Base-by-base conservation (phyloP, 2,329 filamentous ascomycete species). In the Ceratocystis destructans region DNA sequence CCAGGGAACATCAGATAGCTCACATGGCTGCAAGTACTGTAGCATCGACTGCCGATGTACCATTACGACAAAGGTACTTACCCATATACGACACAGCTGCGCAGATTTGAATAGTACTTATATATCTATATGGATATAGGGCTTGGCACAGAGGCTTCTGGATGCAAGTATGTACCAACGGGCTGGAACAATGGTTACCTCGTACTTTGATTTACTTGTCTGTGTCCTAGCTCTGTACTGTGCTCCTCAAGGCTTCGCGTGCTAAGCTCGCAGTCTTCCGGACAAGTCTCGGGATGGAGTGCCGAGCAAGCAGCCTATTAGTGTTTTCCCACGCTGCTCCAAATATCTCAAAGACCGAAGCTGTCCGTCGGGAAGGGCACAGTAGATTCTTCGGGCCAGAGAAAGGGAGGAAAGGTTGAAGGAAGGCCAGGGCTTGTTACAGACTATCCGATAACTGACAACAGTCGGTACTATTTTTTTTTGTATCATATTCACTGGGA, bases 151-250 rank as follows among this genome's bases (percentile, higher is more conserved):
- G 55, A 59, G 12, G 33, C n/a, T 59, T 28, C 6, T 7, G 17
- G 15, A 33, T 59, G 17, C n/a, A 15, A 15, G 50, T 25, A 37
- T 8, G 55, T 59, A 59, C 55, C 28, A 59, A n/a, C 55, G 28
- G 28, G 28, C 55, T 33, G 55, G 55, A 37, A n/a, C 55, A 59
- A 57, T 59, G 55, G 55, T 59, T 59, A 37, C 28, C 15, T 57
- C 31, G 4, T 20, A 48, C 20, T 6, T 48, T 22, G 20, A 7
- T 46, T 15, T 46, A n/a, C n/a, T 4, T 48, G 46, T 22, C 46
- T 6, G 48, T 53, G 20, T 25, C 48, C 3, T 53, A 4, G 20
- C 20, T 53, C 20, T 22, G 10, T 25, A 5, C 10, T 53, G 48
- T 12, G 20, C 20, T 15, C 17, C 12, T 50, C 12, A 15, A 41